A percentile compares a stretch with the other conserved stretches of the same genome.
Evolutionary conservation across 1,284 basidiomycete genomes (phyloP).

Genomic region (Trametes sp.): DNA sequence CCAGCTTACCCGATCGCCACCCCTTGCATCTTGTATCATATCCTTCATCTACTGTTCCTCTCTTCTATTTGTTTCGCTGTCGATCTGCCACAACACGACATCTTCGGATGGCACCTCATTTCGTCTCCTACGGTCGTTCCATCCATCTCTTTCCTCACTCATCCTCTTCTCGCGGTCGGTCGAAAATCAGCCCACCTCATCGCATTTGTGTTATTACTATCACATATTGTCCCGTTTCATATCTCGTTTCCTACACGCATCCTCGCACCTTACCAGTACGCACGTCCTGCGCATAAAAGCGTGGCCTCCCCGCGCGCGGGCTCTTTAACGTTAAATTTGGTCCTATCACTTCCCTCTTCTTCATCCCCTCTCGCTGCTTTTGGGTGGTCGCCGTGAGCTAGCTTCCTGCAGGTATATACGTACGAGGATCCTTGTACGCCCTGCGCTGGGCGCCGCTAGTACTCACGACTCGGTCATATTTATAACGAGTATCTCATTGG

Average conservation of each 20-base stretch:
- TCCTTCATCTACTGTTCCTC: constrained; percentile 26
- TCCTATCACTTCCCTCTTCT: constrained; percentile 10
- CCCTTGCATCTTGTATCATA: constrained; percentile 28
- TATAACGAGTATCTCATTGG: constrained; percentile 26
- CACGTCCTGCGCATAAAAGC: constrained; percentile 20
- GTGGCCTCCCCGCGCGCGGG: constrained; percentile 11
- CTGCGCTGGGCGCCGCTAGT: constrained; percentile 36
- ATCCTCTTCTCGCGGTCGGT: constrained; percentile 30
- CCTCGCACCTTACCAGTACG: constrained; percentile 15
- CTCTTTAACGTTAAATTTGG: constrained; percentile 12
- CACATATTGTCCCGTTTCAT: constrained; percentile 20
- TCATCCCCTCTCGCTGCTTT: constrained; percentile 6
- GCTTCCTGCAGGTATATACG: constrained; percentile 33
- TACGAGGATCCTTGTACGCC: constrained; percentile 32
- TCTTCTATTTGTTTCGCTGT: constrained; percentile 30
- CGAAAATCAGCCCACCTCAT: constrained; percentile 26
- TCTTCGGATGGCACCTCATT: constrained; percentile 27
- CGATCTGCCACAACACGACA: constrained; percentile 30
- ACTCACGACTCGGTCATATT: constrained; percentile 26
- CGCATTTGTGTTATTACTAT: constrained; percentile 37
- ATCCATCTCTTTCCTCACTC: constrained; percentile 2
- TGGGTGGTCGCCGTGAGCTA: constrained; percentile 25
- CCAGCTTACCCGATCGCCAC: constrained; percentile 24
- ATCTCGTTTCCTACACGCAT: constrained; percentile 10
- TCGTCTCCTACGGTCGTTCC: constrained; percentile 12